Conservation (phyloP, 2,329 filamentous ascomycete genomes). For the Fusarium oligoseptatum region DNA sequence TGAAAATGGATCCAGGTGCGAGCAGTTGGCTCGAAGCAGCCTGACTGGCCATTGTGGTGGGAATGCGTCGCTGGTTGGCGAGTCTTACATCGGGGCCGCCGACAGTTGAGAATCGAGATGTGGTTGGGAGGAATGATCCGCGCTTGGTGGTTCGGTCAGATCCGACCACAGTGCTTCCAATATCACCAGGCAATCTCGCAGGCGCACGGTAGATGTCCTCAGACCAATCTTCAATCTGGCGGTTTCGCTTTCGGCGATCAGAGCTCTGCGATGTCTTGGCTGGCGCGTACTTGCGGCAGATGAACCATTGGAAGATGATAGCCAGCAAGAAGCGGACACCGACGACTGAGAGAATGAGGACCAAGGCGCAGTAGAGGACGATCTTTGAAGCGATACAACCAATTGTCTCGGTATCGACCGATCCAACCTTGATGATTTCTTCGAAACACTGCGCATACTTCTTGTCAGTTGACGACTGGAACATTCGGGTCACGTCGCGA, state of each 20-base stretch:
- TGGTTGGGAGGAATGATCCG: conserved; percentile 90
- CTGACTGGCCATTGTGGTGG: conserved; percentile 97
- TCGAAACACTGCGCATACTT: conserved; percentile 87
- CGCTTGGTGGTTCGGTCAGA: conserved; percentile 84
- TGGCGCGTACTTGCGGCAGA: conserved; percentile 87
- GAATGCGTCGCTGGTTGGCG: conserved; percentile 65
- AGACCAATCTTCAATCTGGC: conserved; percentile 97
- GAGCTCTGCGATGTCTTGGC: conserved; percentile 86
- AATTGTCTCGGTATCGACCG: conserved; percentile 94
- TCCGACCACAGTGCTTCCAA: conserved; percentile 72
- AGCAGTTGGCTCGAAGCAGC: conserved; percentile 79
- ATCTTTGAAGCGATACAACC: conserved; percentile 98
- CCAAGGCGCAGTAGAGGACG: conserved; percentile 92
- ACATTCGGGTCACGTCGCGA: conserved; percentile 88
- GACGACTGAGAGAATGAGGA: conserved; percentile 93
- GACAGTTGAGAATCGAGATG: conserved; percentile 92
- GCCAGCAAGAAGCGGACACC: conserved; percentile 88
- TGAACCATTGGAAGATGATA: conserved; percentile 95
- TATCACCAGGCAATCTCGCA: conserved; percentile 81
- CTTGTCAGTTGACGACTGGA: conserved; percentile 85
- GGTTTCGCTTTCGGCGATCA: conserved; percentile 85
- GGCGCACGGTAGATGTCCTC: conserved; percentile 97
- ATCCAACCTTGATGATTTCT: conserved; percentile 95
- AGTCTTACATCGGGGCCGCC: conserved; percentile 77
- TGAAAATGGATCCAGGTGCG: conserved; percentile 80